A percentile compares a stretch with the other conserved stretches of the same genome.
Conservation (phyloP, 2,329 filamentous ascomycete genomes). For the Escovopsis sp. region DNA sequence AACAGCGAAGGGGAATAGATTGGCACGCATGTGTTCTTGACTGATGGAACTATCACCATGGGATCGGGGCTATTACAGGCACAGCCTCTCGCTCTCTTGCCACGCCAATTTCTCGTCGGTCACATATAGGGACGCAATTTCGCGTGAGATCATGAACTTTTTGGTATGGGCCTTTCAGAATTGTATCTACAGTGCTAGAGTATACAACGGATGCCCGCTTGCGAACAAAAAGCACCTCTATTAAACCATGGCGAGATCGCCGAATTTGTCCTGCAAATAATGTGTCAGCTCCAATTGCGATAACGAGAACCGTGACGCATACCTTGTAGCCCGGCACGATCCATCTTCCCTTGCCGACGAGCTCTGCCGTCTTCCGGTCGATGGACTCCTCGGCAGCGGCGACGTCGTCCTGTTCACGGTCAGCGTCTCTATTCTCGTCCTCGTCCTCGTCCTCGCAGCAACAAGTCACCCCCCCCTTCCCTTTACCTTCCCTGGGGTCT, state of each 20-base stretch:
- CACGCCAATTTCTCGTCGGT: too few species aligned
- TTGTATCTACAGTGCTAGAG: slow-evolving; percentile 58
- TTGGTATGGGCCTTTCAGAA: slow-evolving; percentile 12
- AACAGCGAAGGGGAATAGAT: too few species aligned
- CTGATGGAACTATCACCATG: too few species aligned
- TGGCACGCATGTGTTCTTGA: too few species aligned
- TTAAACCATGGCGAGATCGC: slow-evolving; percentile 90
- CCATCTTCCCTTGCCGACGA: slow-evolving; percentile 98
- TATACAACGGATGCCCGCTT: slow-evolving; percentile 39
- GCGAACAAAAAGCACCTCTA: slow-evolving; percentile 22
- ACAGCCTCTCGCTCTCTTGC: too few species aligned
- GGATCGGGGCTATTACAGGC: too few species aligned
- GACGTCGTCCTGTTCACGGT: slow-evolving; percentile 63
- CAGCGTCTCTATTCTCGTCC: slow-evolving; percentile 5
- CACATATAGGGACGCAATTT: too few species aligned
- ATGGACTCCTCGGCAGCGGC: slow-evolving; percentile 88
- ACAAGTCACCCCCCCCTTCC: too few species aligned
- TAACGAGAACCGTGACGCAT: slow-evolving; percentile 19
- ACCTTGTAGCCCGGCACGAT: slow-evolving; percentile 98
- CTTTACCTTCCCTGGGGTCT: too few species aligned
- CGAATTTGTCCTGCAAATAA: slow-evolving; percentile 85
- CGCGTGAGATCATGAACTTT: too few species aligned
- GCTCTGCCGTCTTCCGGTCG: slow-evolving; percentile 86
- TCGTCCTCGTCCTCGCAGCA: too few species aligned
- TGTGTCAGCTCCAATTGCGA: slow-evolving; percentile 26